Conservation (phyloP, 257 asterid species). For the Solanum clarkiae region DNA sequence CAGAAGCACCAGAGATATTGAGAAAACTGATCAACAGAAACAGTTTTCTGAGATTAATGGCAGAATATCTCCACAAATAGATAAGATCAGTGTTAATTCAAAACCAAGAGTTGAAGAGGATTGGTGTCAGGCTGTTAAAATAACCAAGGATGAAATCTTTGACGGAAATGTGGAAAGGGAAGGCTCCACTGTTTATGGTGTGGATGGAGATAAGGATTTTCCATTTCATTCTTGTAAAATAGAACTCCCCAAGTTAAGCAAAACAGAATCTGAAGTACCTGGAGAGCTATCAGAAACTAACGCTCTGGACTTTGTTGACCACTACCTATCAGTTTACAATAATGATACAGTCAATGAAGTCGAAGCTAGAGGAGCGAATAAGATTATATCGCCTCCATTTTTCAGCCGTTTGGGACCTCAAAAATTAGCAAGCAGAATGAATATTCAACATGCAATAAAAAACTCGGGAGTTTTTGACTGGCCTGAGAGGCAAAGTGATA, state of each 20-base stretch:
- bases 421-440: slow-evolving; percentile 42
- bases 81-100: background rate
- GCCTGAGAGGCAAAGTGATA: slow-evolving; percentile 24
- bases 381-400: slow-evolving; percentile 32
- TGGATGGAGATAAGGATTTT: slow-evolving; percentile 10
- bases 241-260: slow-evolving; percentile 8
- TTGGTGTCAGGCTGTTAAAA: background rate
- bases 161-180: slow-evolving; percentile 5
- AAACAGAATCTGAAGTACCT: slow-evolving; percentile 31
- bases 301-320: slow-evolving; percentile 58
- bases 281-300: slow-evolving; percentile 26
- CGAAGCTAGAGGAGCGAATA: slow-evolving; percentile 5
- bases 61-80: background rate
- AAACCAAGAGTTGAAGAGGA: background rate
- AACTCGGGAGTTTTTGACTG: slow-evolving; percentile 47
- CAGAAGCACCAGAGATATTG: slow-evolving; percentile 7
- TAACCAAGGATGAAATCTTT: background rate
- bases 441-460: slow-evolving; percentile 11
- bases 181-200: background rate
- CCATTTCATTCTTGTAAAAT: slow-evolving; percentile 1
- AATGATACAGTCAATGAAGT: slow-evolving; percentile 15
- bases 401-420: slow-evolving; percentile 42
- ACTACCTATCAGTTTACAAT: slow-evolving; percentile 37
- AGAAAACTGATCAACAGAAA: slow-evolving; percentile 1
- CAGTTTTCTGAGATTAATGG: background rate